Conservation (phyloP, 805 yeast genomes). For the Schwanniomyces occidentalis region DNA sequence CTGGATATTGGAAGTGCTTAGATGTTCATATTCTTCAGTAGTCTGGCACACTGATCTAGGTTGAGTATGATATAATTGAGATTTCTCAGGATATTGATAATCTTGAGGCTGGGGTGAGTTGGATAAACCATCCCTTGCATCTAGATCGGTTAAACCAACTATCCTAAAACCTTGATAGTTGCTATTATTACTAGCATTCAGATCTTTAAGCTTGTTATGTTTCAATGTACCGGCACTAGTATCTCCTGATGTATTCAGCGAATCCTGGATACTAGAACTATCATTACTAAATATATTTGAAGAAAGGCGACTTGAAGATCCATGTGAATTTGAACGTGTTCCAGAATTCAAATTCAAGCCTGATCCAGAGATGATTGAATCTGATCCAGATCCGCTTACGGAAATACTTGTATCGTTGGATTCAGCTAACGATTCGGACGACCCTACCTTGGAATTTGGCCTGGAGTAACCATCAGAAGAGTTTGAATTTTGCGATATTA, state of each 20-base stretch:
- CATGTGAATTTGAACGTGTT: slow-evolving; percentile 4
- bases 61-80: slow-evolving; percentile 15
- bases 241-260: slow-evolving; percentile 8
- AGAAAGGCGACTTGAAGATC: slow-evolving; percentile 3
- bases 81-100: slow-evolving; percentile 23
- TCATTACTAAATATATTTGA: slow-evolving; percentile 11
- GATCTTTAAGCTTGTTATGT: slow-evolving; percentile 1
- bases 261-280: slow-evolving; percentile 5
- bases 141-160: slow-evolving; percentile 15
- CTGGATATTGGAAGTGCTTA: slow-evolving; percentile 6
- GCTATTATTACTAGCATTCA: slow-evolving; percentile 13
- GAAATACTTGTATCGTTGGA: slow-evolving; percentile 6
- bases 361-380: too few species aligned
- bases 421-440: slow-evolving; percentile 4
- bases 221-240: slow-evolving; percentile 9
- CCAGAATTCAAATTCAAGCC: slow-evolving; percentile 1
- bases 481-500: slow-evolving; percentile 3
- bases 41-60: background rate
- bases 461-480: slow-evolving; percentile 5
- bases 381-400: slow-evolving; percentile 1
- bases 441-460: background rate
- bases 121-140: slow-evolving; percentile 3
- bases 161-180: slow-evolving; percentile 20
- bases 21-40: background rate
- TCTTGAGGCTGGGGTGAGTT: slow-evolving; percentile 20